A percentile compares a stretch with the other conserved stretches of the same genome.
Conservation (phyloP, 2,329 filamentous ascomycete species). For the Ceratocystis cubensis region DNA sequence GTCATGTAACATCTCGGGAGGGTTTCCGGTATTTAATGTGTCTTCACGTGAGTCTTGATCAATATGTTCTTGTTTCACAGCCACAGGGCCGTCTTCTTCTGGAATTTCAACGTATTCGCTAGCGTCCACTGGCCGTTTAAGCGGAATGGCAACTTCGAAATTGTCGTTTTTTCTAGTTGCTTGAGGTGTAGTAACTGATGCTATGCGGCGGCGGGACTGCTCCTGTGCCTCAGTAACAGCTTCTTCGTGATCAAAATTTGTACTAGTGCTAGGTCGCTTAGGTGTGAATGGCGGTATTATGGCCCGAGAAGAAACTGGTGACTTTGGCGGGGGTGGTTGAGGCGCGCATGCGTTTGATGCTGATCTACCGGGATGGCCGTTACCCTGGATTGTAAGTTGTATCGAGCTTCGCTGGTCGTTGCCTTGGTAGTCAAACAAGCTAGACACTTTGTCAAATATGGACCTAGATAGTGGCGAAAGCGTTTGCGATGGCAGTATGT, state of each 20-base stretch:
- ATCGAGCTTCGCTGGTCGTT: constrained; percentile 6
- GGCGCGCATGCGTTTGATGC: constrained; percentile 21
- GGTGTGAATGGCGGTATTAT: background rate
- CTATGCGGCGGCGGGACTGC: constrained; percentile 16
- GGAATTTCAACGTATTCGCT: constrained; percentile 29
- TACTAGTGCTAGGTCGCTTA: background rate
- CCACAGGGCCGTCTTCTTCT: constrained; percentile 4
- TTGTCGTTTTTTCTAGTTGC: constrained; percentile 28
- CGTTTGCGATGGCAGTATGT: constrained; percentile 29
- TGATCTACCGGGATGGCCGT: constrained; percentile 13
- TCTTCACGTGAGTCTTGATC: background rate
- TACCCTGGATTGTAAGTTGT: constrained; percentile 4
- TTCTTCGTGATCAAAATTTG: background rate
- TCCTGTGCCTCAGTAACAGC: constrained; percentile 10
- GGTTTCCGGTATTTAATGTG: constrained; percentile 1
- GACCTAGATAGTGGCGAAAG: constrained; percentile 38
- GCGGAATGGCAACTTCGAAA: constrained; percentile 39
- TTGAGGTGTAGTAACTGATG: constrained; percentile 19
- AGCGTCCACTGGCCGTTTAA: constrained; percentile 32
- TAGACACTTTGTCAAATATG: constrained; percentile 31
- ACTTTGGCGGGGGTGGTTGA: constrained; percentile 20
- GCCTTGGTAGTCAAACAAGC: constrained; percentile 20
- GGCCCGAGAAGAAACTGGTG: constrained; percentile 13
- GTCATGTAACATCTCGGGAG: background rate
- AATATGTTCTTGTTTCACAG: background rate